Conservation (phyloP, 805 yeast species). For the Hemisphaericaspora nanyangensis region DNA sequence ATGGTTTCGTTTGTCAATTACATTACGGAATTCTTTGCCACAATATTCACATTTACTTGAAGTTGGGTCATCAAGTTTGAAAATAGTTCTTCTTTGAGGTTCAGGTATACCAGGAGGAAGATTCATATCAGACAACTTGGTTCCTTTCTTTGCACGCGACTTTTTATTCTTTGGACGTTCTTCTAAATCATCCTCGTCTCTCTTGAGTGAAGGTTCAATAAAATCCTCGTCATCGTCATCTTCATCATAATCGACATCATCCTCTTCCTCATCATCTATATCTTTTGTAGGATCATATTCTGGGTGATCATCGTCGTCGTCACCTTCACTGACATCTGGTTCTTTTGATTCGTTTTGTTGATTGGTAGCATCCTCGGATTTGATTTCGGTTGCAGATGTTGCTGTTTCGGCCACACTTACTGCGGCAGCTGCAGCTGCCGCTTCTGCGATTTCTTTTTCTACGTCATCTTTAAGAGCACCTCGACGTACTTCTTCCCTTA, state of each 20-base stretch:
- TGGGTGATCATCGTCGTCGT: conserved; percentile 3
- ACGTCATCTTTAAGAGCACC: background rate
- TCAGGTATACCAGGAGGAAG: background rate
- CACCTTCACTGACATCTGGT: conserved; percentile 2
- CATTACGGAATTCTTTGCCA: conserved; percentile 7
- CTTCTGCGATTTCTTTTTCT: background rate
- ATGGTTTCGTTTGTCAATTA: conserved; percentile 10
- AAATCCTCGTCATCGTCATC: conserved; percentile 1
- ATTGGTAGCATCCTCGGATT: conserved; percentile 2
- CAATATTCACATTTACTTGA: conserved; percentile 9
- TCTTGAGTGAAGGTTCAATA: background rate
- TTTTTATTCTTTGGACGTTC: background rate
- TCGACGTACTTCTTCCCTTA: conserved; percentile 3
- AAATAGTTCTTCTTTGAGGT: conserved; percentile 2
- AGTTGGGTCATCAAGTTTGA: conserved; percentile 1
- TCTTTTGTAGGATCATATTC: conserved; percentile 4
- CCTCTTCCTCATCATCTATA: conserved; percentile 6
- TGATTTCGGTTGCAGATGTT: background rate
- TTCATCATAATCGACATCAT: conserved; percentile 2
- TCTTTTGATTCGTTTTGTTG: background rate
- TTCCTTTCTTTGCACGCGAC: background rate
- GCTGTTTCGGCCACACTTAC: background rate
- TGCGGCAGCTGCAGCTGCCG: background rate
- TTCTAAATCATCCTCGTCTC: background rate
- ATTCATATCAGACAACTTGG: background rate